These are phyloP conservation scores for Podospora sp. DNA, from an alignment of 495 filamentous ascomycete species.

Conservation along the genomic window DNA sequence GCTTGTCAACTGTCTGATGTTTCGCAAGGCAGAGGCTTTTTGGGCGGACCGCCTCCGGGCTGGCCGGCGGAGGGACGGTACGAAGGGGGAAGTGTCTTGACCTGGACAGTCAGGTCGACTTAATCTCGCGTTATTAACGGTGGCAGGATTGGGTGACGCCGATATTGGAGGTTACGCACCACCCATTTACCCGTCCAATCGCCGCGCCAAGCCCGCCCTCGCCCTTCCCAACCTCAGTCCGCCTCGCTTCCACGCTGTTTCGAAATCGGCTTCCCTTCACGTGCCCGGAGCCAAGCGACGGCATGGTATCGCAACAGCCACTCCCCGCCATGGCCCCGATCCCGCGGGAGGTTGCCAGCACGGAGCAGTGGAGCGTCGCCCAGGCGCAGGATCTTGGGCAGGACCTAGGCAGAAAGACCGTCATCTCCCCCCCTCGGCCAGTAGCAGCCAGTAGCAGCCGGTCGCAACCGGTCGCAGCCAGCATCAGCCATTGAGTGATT, in stretches of 20 bases:
- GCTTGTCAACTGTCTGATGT: not conserved
- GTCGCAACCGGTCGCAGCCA: too few relatives aligned
- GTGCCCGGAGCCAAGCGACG: conserved; percentile 10
- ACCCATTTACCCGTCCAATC: conserved; percentile 35
- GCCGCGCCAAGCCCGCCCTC: not conserved
- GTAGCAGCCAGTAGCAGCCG: not conserved
- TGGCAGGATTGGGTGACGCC: conserved; percentile 24
- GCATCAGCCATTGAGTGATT: too few relatives aligned
- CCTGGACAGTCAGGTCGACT: conserved; percentile 8
- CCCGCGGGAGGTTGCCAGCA: not conserved
- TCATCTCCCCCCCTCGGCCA: conserved; percentile 9
- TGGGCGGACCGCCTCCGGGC: not conserved
- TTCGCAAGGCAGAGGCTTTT: conserved; percentile 1
- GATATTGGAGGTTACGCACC: conserved; percentile 22
- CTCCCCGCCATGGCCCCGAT: not conserved
- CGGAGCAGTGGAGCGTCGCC: not conserved
- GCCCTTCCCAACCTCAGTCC: conserved; percentile 7
- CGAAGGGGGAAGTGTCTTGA: conserved; percentile 16
- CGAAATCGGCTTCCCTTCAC: conserved; percentile 21
- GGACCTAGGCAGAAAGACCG: not conserved
- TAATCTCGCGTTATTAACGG: conserved; percentile 31
- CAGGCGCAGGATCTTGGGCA: too few relatives aligned
- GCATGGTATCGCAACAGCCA: not conserved
- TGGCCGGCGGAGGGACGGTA: conserved; percentile 15
- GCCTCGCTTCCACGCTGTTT: conserved; percentile 24